Conservation (phyloP, 2,329 filamentous ascomycete species). For the Phialophora chinensis region DNA sequence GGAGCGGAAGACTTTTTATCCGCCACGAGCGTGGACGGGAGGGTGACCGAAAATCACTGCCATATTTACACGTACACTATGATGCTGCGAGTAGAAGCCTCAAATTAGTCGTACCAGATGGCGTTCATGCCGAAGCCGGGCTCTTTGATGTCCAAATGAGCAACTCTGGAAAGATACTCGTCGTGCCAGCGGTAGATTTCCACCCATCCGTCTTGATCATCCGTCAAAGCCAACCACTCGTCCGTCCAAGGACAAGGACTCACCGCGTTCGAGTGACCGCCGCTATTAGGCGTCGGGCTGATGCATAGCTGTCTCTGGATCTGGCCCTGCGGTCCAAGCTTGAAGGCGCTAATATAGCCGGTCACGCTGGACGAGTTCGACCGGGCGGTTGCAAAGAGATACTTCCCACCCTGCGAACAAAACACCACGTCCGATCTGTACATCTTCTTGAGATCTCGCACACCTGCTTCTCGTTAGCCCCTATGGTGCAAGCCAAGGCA, state of each 20-base stretch:
- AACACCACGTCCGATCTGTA: constrained; percentile 87
- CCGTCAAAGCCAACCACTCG: constrained; percentile 87
- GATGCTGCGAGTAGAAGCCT: not conserved
- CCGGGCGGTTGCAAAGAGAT: constrained; percentile 84
- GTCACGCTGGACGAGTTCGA: constrained; percentile 76
- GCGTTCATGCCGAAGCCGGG: constrained; percentile 96
- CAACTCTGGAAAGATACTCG: constrained; percentile 78
- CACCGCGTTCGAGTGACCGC: constrained; percentile 88
- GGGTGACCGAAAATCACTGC: not conserved
- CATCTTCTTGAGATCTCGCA: constrained; percentile 58
- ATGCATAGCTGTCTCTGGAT: constrained; percentile 80
- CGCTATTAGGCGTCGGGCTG: constrained; percentile 83
- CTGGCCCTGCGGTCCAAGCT: constrained; percentile 69
- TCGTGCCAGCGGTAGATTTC: constrained; percentile 88
- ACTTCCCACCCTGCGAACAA: constrained; percentile 69
- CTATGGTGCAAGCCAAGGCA: not conserved
- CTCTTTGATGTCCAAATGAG: constrained; percentile 76
- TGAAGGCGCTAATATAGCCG: constrained; percentile 83
- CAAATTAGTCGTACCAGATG: constrained; percentile 80
- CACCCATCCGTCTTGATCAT: constrained; percentile 84
- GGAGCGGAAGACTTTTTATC: not conserved
- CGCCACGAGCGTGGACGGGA: not conserved
- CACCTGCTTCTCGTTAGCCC: constrained; percentile 18
- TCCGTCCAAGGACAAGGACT: constrained; percentile 81
- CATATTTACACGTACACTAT: not conserved